phyloP scores from a whole-genome alignment of 371 early-diverging fungal species.

The Capillidium rhysosporum region DNA sequence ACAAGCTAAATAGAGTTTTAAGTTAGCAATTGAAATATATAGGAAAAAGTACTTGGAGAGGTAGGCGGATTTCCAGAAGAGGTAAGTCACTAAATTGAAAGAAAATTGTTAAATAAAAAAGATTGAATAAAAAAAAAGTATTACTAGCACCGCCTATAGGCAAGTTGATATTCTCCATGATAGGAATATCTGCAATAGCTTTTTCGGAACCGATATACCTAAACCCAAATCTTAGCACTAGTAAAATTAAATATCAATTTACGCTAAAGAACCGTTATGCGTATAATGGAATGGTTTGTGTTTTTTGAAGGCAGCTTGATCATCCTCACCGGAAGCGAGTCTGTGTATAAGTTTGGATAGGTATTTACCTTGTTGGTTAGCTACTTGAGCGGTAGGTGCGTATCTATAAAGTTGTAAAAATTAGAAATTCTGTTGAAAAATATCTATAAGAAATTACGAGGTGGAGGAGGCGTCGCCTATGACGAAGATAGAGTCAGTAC shows the following conservation, averaged over 20 bases:
- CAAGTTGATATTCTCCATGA: constrained; percentile 36
- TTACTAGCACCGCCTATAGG: constrained; percentile 42
- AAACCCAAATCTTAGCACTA: neutral
- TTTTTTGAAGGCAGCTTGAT: constrained; percentile 16
- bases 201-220: constrained; percentile 73
- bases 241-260: constrained; percentile 7
- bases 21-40: neutral
- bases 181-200: constrained; percentile 75
- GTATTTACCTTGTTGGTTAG: constrained; percentile 75
- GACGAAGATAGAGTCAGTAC: constrained; percentile 52
- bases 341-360: constrained; percentile 47
- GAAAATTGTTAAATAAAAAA: neutral
- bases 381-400: constrained; percentile 87
- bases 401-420: constrained; percentile 12
- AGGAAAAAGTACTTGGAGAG: constrained; percentile 19
- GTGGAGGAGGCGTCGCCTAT: constrained; percentile 79
- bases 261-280: constrained; percentile 69
- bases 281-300: constrained; percentile 58
- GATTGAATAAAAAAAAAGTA: neutral
- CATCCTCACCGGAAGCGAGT: constrained; percentile 23
- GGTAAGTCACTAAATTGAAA: constrained; percentile 27
- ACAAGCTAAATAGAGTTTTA: constrained; percentile 19
- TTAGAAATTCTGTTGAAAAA: neutral
- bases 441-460: constrained; percentile 17
- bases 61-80: constrained; percentile 58